Conservation (phyloP, 2,329 filamentous ascomycete genomes). For the Coniochaeta sp. region DNA sequence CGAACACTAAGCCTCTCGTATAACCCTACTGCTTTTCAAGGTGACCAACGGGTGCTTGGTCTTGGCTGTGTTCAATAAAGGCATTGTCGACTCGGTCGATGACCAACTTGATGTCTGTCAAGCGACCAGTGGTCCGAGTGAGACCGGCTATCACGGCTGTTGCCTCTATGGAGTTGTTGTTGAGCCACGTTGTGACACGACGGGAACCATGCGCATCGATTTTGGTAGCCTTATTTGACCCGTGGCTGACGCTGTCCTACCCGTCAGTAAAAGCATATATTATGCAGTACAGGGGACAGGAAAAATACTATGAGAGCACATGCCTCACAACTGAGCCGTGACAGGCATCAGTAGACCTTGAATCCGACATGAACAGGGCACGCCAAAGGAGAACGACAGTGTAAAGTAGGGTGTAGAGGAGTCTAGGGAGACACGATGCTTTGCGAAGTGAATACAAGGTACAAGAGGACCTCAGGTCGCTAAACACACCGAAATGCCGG, state of each 20-base stretch:
- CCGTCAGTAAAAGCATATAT: background rate
- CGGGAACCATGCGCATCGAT: background rate
- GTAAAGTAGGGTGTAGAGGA: too few relatives aligned
- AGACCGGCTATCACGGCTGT: background rate
- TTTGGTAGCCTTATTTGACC: background rate
- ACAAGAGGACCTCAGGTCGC: too few relatives aligned
- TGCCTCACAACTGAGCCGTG: background rate
- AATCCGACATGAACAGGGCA: background rate
- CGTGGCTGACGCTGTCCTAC: background rate
- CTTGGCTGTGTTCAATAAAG: background rate
- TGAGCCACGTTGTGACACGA: background rate
- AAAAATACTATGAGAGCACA: background rate
- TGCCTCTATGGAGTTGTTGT: background rate
- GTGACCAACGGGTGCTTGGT: background rate
- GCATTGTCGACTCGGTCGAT: background rate
- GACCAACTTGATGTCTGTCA: background rate
- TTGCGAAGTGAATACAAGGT: too few relatives aligned
- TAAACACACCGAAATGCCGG: too few relatives aligned
- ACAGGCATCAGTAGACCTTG: background rate
- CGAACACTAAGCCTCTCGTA: too few relatives aligned
- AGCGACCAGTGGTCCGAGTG: background rate
- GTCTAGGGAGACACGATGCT: too few relatives aligned
- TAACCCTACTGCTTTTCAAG: background rate
- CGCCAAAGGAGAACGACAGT: too few relatives aligned
- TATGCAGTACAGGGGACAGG: background rate